Evolutionary conservation across 306 rosid species (phyloP), one percentile per base, ranked within the genome.

Genomic region (Mucuna pruriens): DNA sequence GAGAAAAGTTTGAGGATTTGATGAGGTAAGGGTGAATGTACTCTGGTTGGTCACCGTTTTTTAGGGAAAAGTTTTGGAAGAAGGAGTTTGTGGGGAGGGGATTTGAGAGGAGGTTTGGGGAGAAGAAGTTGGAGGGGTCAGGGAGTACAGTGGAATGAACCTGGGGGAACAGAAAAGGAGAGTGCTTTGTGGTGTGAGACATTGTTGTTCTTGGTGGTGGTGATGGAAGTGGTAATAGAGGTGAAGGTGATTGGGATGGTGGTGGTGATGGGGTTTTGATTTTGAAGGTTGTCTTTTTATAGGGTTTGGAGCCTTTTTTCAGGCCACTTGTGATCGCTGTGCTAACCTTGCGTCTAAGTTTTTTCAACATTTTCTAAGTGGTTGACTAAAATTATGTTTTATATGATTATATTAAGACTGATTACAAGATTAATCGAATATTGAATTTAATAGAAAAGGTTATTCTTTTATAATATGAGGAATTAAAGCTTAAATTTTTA

Each of bases 41-140:
- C 16, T 93, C 99, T 0, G 91, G 91, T 46, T 80, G 89, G 10
- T 88, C 93, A 13, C 97, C 99, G 42, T 95, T 90, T 84, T 90
- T 86, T 7, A 95, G 88, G 60, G 83, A 85, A 16, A 84, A 88
- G 89, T 93, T 93, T 67, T 93, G 97, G 87, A 92, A 95, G 90
- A 93, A 95, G 2, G 99, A 89, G 80, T 90, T 93, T 0, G 97
- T 95, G 44, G 99, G 99, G 11, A 91, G 91, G 0, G 99, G 97
- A 62, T 75, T 20, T 1, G 92, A 82, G 64, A 91, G 78, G 23
- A 92, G 92, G 69, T 80, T 74, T 8, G 84, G 85, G 57, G 97
- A 82, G 89, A 92, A 92, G 89, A 89, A 90, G 2, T 66, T 77
- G 16, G 93, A 82, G 39, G 99, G 99, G 42, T 93, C 91, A 22